Conservation (phyloP, 2,329 filamentous ascomycete genomes). For the Zasmidium angulare region DNA sequence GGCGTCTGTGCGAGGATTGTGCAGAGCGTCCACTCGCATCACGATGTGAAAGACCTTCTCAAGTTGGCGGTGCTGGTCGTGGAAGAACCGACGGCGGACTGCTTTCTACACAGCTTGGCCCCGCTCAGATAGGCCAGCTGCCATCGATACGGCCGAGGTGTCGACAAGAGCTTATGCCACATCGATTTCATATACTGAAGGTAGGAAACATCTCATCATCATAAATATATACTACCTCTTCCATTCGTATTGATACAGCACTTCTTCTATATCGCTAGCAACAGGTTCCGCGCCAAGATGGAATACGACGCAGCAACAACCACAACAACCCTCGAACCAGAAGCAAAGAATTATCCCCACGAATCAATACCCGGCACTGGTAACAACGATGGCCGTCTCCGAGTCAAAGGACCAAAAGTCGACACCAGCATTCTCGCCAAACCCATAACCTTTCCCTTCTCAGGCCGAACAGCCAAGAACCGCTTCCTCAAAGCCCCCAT, state of each 20-base stretch:
- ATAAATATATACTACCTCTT: too few relatives aligned
- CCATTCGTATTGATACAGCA: too few relatives aligned
- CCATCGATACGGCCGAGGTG: background rate
- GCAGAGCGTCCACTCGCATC: too few relatives aligned
- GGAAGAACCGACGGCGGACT: too few relatives aligned
- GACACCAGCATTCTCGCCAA: slow-evolving; percentile 24
- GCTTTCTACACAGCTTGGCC: background rate
- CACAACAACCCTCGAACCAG: slow-evolving; percentile 10
- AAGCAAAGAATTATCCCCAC: slow-evolving; percentile 26
- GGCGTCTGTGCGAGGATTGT: too few relatives aligned
- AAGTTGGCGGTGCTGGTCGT: too few relatives aligned
- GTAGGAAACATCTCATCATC: background rate
- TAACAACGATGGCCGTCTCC: slow-evolving; percentile 21
- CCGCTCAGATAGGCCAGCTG: background rate
- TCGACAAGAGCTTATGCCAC: background rate
- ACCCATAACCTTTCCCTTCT: slow-evolving; percentile 32
- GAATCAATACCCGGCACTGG: slow-evolving; percentile 12
- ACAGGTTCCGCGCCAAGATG: slow-evolving; percentile 17
- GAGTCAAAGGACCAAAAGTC: slow-evolving; percentile 24
- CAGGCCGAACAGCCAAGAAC: slow-evolving; percentile 29
- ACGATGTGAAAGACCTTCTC: too few relatives aligned
- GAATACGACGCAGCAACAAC: slow-evolving; percentile 27
- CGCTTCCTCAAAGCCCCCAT: slow-evolving; percentile 34
- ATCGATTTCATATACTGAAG: background rate
- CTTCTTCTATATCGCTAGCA: background rate